Base-by-base conservation (phyloP, 169 alveolate genomes). In the Plasmodium berghei region DNA sequence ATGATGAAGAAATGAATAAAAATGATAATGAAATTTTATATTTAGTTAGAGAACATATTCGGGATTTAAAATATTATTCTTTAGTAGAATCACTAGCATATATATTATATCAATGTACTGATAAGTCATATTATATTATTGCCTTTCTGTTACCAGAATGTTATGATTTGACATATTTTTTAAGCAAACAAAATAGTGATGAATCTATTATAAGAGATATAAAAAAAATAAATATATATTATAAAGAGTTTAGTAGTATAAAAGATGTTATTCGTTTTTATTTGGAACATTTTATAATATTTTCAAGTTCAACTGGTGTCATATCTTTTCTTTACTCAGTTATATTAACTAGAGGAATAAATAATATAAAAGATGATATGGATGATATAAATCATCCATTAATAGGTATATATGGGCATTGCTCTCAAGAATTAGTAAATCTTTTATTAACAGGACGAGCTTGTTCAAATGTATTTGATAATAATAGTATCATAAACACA, bases 391-490 rank as follows among this genome's bases (percentile, higher is more conserved):
- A 58, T 9, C 92, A 73, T 18, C 97, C 97, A 24, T 85, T 94
- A 8, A 77, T 94, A 12, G 96, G 96, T 20, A 67, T 89, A 16
- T 93, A 88, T 88, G 97, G 97, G 9, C 97, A 94, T 83, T 93
- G 95, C 24, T 88, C 94, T 10, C 97, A 94, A 89, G 97, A 94
- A 64, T 87, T 94, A 40, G 97, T 94, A 24, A 94, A 94, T 69
- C 66, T 94, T 34, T 58, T 93, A 28, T 74, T 94, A 40, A 93
- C 94, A 49, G 97, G 97, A 9, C 87, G 88, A 74, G 96, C 97
- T 6, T 95, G 94, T n/a, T 94, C 97, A 1, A 94, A 94, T 62
- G 95, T 94, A 28, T 94, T 94, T 73, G 96, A 94, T 75, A 95
- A 95, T 46, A 92, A 72, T 26, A 93, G 87, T 67, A 72, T 89